These are phyloP conservation scores for Geotrichum reessii DNA, from an alignment of 1,139 yeast genomes.

Conservation along the genomic window DNA sequence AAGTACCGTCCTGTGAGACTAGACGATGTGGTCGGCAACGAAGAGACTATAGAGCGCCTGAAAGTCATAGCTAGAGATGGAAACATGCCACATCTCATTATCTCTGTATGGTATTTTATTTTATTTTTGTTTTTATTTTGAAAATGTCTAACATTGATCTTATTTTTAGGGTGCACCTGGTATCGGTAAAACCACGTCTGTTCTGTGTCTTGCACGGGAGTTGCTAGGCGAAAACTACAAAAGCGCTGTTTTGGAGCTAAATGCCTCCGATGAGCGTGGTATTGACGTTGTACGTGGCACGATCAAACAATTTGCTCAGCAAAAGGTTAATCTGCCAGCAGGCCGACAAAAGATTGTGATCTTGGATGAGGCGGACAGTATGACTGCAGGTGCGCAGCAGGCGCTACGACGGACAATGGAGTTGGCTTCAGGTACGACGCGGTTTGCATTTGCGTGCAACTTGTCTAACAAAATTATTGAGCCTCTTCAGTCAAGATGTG, in stretches of 20 bases:
- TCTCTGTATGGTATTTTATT: slow-evolving; percentile 41
- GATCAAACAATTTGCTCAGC: slow-evolving; percentile 93
- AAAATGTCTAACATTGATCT: not conserved
- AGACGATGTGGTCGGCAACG: slow-evolving; percentile 87
- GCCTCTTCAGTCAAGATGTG: slow-evolving; percentile 95
- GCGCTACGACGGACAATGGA: slow-evolving; percentile 98
- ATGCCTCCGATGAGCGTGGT: slow-evolving; percentile 96
- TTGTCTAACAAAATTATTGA: slow-evolving; percentile 92
- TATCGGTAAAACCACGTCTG: slow-evolving; percentile 92
- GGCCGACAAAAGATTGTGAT: slow-evolving; percentile 86
- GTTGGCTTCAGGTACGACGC: slow-evolving; percentile 83
- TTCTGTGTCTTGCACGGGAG: slow-evolving; percentile 84
- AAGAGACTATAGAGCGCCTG: slow-evolving; percentile 79
- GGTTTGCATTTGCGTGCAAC: slow-evolving; percentile 97
- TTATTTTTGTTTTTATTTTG: not conserved
- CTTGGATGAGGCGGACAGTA: slow-evolving; percentile 93
- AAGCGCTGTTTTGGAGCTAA: slow-evolving; percentile 85
- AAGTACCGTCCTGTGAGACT: slow-evolving; percentile 80
- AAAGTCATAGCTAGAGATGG: slow-evolving; percentile 86
- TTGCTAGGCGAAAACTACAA: slow-evolving; percentile 66
- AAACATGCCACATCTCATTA: slow-evolving; percentile 93
- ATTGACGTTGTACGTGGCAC: slow-evolving; percentile 89
- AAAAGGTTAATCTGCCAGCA: slow-evolving; percentile 66
- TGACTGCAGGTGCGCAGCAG: slow-evolving; percentile 98
- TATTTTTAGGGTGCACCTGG: slow-evolving; percentile 73